Percentiles rank a stretch among this genome's conserved stretches.
phyloP scores from a whole-genome alignment of 441 rosid species.

The Erysimum pusillum region DNA sequence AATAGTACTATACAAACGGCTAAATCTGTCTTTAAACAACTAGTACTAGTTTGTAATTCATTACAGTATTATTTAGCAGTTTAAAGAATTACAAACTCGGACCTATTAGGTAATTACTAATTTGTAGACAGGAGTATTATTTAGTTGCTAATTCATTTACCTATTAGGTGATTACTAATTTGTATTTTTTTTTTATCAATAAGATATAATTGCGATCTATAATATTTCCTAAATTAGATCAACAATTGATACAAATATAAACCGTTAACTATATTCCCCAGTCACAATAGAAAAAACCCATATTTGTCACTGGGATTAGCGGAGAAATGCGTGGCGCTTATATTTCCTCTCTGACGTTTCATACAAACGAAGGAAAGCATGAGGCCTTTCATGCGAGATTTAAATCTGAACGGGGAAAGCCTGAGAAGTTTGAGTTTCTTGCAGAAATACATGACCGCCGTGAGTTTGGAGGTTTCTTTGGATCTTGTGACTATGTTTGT shows the following conservation, averaged over 20 bases:
- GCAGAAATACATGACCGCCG: neutral
- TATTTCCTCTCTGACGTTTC: neutral
- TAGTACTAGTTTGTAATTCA: too few species aligned
- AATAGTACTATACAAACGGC: neutral
- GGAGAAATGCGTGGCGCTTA: too few species aligned
- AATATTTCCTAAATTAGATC: neutral
- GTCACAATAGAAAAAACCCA: slow-evolving; percentile 7
- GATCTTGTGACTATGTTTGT: neutral
- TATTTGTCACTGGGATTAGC: neutral
- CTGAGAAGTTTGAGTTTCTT: too few species aligned
- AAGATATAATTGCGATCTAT: neutral
- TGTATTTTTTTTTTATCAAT: neutral
- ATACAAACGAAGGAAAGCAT: too few species aligned
- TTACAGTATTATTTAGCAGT: too few species aligned
- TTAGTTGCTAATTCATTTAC: neutral
- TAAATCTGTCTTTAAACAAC: neutral
- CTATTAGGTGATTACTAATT: neutral
- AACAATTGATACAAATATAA: neutral
- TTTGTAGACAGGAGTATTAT: too few species aligned
- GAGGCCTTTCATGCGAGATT: too few species aligned
- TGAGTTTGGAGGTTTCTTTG: slow-evolving; percentile 7
- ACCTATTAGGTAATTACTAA: too few species aligned
- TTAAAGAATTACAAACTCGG: too few species aligned
- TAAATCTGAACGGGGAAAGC: too few species aligned
- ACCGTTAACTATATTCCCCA: neutral